phyloP scores from a whole-genome alignment of 129 eudicot species.

The Helianthus tuberosus region DNA sequence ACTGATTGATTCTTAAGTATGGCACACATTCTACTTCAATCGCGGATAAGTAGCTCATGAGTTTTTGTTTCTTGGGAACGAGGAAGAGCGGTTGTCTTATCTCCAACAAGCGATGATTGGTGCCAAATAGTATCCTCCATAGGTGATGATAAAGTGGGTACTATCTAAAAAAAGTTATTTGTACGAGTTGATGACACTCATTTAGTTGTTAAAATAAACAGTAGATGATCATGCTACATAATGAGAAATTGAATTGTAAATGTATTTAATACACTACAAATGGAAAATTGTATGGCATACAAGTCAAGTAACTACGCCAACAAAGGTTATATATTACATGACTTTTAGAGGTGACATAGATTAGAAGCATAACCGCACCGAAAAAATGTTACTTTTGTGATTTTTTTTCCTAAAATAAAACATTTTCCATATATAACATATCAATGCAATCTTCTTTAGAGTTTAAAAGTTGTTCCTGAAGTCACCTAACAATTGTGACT shows the following conservation, averaged over 20 bases:
- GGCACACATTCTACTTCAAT: no score
- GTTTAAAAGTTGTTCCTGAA: slow-evolving; percentile 1
- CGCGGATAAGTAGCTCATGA: no score
- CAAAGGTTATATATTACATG: neutral
- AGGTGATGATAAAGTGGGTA: neutral
- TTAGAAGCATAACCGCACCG: neutral
- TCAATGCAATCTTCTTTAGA: neutral
- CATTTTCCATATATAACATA: neutral
- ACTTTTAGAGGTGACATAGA: neutral
- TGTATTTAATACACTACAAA: neutral
- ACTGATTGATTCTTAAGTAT: no score
- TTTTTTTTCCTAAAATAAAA: neutral
- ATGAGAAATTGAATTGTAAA: neutral
- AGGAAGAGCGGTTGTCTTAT: neutral
- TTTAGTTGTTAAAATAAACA: neutral
- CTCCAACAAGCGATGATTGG: neutral
- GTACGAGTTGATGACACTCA: neutral
- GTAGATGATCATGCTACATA: neutral
- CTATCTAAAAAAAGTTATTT: no score
- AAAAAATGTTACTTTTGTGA: neutral
- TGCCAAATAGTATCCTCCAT: neutral
- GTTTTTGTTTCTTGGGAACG: no score
- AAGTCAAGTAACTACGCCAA: neutral
- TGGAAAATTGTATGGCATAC: neutral
- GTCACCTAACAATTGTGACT: neutral